Evolutionary conservation across 2,329 filamentous ascomycete genomes (phyloP).

Genomic region (Talaromyces pinophilus): DNA sequence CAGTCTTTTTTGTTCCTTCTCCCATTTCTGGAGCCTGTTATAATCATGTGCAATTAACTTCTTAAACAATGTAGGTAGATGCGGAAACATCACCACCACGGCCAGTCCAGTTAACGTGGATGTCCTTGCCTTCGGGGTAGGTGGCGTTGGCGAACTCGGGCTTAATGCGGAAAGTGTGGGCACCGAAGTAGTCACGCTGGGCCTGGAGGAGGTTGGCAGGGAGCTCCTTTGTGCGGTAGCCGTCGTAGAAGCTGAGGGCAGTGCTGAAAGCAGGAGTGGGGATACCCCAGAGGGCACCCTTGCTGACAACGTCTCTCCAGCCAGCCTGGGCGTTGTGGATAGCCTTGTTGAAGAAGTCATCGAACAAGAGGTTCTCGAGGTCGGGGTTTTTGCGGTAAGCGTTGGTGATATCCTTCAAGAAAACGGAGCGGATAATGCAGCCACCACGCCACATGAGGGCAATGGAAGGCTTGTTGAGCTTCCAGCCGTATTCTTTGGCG

Average conservation of each 20-base stretch:
- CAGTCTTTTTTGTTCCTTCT: constrained; percentile 18
- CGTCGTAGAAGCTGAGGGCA: constrained; percentile 97
- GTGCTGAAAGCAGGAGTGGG: constrained; percentile 96
- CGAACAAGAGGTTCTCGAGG: constrained; percentile 96
- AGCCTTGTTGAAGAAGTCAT: constrained; percentile 99
- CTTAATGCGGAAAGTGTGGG: constrained; percentile 88
- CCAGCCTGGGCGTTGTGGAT: constrained; percentile 94
- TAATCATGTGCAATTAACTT: constrained; percentile 6
- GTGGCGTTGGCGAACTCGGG: constrained; percentile 73
- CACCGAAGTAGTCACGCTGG: constrained; percentile 99
- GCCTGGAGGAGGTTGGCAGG: constrained; percentile 98
- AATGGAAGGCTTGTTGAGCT: constrained; percentile 99
- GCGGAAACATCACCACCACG: constrained; percentile 96
- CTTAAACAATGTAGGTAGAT: constrained; percentile 94
- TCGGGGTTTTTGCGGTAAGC: constrained; percentile 94
- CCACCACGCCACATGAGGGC: constrained; percentile 99
- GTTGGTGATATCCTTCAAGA: constrained; percentile 98
- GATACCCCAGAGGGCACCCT: constrained; percentile 90
- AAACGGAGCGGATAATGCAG: constrained; percentile 99
- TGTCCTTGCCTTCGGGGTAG: constrained; percentile 82
- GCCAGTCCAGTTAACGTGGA: constrained; percentile 99
- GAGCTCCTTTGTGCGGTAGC: constrained; percentile 94
- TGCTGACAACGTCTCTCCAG: constrained; percentile 88
- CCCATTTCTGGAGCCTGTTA: constrained; percentile 3
- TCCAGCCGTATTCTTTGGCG: constrained; percentile 94